Base-by-base conservation (phyloP, 805 yeast genomes). In the Saccharomyces eubayanus region DNA sequence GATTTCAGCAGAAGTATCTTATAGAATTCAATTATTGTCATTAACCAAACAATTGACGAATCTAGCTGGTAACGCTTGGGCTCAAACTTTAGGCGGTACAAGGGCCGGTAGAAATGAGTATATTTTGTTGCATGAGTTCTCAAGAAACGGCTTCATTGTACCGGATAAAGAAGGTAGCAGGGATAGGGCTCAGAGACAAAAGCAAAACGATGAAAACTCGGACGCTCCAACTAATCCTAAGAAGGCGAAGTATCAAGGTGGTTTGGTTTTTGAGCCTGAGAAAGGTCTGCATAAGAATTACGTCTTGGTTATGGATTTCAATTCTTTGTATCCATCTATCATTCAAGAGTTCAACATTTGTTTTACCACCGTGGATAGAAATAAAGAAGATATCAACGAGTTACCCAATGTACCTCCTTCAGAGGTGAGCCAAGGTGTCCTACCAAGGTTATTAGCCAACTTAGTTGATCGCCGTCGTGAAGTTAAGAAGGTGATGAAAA, bases 301-400 rank as follows among this genome's bases (percentile, higher is more conserved):
- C 66, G 80, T 90, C 2, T 72, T 94, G 57, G 99, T 94, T 24
- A 91, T 94, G 98, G 99, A 94, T 73, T 94, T 94, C 84, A 94
- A 94, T 73, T 89, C 97, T 49, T 79, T 94, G 73, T 94, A 94
- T 67, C 99, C 99, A 9, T 88, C 96, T 57, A 92, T 94, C 65
- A 94, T 94, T 61, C 99, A 94, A 72, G 99, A 94, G 71, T 94
- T 80, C 71, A 94, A 94, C 68, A 94, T 94, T 60, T 94, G 99
- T 74, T 94, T 94, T 74, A 91, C 98, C 1, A 94, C 99, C 0
- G 96, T 94, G 24, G 86, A 85, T 27, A 77, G 97, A 68, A 80
- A 78, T 36, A 62, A 68, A 31, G 74, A 73, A 28, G 81, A 76
- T 54, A 77, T 74, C 9, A 90, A 85, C 40, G 81, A 81, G 52